These are phyloP conservation scores for Capronia americana DNA, from an alignment of 2,329 filamentous ascomycete species.

Conservation along the genomic window DNA sequence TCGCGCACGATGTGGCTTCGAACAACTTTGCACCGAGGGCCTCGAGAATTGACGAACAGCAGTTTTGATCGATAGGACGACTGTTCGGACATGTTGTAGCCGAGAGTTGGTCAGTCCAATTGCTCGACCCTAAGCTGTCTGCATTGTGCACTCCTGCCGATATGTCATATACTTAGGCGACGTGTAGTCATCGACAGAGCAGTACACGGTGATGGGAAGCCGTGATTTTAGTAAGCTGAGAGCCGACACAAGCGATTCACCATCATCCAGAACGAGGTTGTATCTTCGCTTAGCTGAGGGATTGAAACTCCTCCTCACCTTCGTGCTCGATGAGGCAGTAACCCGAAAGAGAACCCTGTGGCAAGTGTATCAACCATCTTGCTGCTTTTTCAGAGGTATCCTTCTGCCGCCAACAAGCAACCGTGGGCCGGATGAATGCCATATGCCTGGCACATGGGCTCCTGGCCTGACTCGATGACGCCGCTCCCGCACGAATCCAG, in stretches of 20 bases:
- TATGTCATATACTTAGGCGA: background rate
- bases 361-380: background rate
- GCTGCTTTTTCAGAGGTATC: background rate
- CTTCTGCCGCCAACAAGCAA: background rate
- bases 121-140: background rate
- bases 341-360: background rate
- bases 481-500: background rate
- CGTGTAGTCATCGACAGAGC: background rate
- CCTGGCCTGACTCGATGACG: background rate
- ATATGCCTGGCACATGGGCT: background rate
- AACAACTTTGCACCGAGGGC: background rate
- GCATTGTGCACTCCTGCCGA: background rate
- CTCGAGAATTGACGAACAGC: constrained; percentile 5
- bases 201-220: background rate
- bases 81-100: background rate
- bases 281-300: background rate
- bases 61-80: background rate
- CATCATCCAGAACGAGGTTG: background rate
- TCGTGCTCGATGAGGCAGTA: background rate
- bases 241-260: background rate
- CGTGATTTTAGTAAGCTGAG: background rate
- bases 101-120: background rate
- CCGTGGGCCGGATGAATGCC: background rate
- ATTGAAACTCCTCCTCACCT: background rate
- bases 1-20: constrained; percentile 2